Evolutionary conservation across 441 rosid genomes (phyloP).

Genomic region (Adansonia gregorii): DNA sequence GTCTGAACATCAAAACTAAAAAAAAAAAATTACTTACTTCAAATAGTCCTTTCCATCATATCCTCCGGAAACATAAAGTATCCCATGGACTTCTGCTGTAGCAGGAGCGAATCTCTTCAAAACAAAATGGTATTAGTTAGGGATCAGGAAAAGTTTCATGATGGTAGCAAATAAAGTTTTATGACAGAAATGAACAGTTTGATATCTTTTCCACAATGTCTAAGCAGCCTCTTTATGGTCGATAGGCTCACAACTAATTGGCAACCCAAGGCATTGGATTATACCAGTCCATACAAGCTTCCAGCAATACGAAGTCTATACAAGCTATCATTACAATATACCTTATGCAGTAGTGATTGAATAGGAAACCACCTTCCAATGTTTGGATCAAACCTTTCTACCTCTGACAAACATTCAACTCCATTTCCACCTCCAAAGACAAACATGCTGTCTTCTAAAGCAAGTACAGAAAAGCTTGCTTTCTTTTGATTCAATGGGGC

Average conservation of each 20-base stretch:
- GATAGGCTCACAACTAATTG: background rate
- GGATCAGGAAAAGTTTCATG: background rate
- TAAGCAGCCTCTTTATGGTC: background rate
- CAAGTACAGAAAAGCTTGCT: slow-evolving; percentile 35
- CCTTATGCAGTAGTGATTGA: slow-evolving; percentile 36
- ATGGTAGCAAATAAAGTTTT: background rate
- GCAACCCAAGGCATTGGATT: background rate
- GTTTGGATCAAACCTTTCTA: slow-evolving; percentile 36
- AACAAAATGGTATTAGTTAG: slow-evolving; percentile 16
- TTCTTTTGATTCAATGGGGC: slow-evolving; percentile 34
- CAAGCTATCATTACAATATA: slow-evolving; percentile 17
- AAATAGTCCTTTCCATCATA: slow-evolving; percentile 39
- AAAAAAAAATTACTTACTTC: slow-evolving; percentile 35
- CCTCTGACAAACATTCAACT: slow-evolving; percentile 31
- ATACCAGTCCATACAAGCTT: background rate
- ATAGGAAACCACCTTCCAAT: slow-evolving; percentile 36
- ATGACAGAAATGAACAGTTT: background rate
- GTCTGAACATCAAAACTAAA: background rate
- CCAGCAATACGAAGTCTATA: background rate
- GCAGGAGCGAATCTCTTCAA: slow-evolving; percentile 46
- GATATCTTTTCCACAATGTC: background rate
- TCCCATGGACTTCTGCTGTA: slow-evolving; percentile 43
- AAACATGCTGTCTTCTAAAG: slow-evolving; percentile 32
- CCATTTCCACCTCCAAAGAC: slow-evolving; percentile 39
- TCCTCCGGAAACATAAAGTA: slow-evolving; percentile 50